Conservation (phyloP, 2,329 filamentous ascomycete species). For the Aphanoascus verrucosus region DNA sequence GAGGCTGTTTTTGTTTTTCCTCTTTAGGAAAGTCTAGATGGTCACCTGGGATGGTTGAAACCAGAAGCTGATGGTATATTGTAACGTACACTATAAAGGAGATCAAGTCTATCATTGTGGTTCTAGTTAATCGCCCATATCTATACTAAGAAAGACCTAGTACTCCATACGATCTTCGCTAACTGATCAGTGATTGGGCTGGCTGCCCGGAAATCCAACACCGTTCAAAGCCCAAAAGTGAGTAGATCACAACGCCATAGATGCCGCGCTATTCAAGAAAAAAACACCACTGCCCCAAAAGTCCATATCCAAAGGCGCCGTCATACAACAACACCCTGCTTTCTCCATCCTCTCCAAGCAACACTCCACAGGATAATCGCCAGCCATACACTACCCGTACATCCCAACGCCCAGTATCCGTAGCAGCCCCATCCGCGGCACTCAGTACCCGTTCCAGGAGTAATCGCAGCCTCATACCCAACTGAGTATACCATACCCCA, state of each 20-base stretch:
- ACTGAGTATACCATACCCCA: slow-evolving; percentile 82
- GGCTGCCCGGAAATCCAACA: no score
- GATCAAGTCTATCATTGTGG: no score
- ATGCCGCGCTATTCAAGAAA: background rate
- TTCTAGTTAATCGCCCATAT: no score
- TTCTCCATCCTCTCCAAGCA: slow-evolving; percentile 80
- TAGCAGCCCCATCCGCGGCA: slow-evolving; percentile 81
- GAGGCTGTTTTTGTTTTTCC: background rate
- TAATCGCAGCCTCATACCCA: slow-evolving; percentile 29
- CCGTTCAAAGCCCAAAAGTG: no score
- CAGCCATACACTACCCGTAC: slow-evolving; percentile 60
- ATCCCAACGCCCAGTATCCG: slow-evolving; percentile 74
- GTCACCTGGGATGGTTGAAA: no score
- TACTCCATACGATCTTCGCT: no score
- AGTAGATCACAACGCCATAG: no score
- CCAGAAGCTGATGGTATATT: no score
- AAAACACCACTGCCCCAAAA: background rate
- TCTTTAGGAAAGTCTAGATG: background rate
- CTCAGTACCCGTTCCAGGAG: slow-evolving; percentile 41
- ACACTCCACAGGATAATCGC: slow-evolving; percentile 61
- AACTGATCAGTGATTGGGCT: no score
- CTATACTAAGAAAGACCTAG: no score
- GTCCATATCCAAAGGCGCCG: background rate
- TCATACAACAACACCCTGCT: slow-evolving; percentile 60
- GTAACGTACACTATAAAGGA: no score